A percentile compares a stretch with the other conserved stretches of the same genome.
phyloP scores from a whole-genome alignment of 345 rosid genomes.

The Draba incana region DNA sequence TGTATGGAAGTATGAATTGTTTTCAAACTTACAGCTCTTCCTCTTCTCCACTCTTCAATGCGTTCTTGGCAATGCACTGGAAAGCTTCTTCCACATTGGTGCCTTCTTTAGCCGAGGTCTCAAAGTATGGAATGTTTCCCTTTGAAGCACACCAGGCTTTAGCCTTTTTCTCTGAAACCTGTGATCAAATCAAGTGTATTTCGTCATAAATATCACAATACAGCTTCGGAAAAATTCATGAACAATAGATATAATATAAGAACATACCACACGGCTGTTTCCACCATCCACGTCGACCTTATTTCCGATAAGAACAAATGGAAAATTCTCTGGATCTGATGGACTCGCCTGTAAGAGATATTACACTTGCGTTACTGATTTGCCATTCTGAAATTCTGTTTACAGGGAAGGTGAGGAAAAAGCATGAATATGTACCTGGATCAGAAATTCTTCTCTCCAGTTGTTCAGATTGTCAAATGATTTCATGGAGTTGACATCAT shows the following conservation, averaged over 20 bases:
- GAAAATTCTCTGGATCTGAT: slow-evolving; percentile 93
- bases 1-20: background rate
- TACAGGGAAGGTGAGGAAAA: slow-evolving; percentile 1
- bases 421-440: slow-evolving; percentile 53
- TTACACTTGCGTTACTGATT: slow-evolving; percentile 13
- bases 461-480: slow-evolving; percentile 81
- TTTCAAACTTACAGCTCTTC: slow-evolving; percentile 82
- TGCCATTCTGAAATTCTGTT: background rate
- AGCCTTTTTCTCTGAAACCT: slow-evolving; percentile 97
- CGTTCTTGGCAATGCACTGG: slow-evolving; percentile 92
- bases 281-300: slow-evolving; percentile 93
- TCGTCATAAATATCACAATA: background rate
- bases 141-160: slow-evolving; percentile 98
- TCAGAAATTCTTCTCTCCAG: slow-evolving; percentile 86
- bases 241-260: background rate
- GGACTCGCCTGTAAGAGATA: slow-evolving; percentile 79
- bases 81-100: slow-evolving; percentile 97
- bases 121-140: slow-evolving; percentile 96
- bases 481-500: slow-evolving; percentile 85
- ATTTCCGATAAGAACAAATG: slow-evolving; percentile 90
- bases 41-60: slow-evolving; percentile 88
- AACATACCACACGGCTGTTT: slow-evolving; percentile 84
- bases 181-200: background rate
- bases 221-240: background rate
- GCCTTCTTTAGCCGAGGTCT: slow-evolving; percentile 98